Evolutionary conservation across 768 basidiomycete species (phyloP).

Genomic region (Epithele typhae): DNA sequence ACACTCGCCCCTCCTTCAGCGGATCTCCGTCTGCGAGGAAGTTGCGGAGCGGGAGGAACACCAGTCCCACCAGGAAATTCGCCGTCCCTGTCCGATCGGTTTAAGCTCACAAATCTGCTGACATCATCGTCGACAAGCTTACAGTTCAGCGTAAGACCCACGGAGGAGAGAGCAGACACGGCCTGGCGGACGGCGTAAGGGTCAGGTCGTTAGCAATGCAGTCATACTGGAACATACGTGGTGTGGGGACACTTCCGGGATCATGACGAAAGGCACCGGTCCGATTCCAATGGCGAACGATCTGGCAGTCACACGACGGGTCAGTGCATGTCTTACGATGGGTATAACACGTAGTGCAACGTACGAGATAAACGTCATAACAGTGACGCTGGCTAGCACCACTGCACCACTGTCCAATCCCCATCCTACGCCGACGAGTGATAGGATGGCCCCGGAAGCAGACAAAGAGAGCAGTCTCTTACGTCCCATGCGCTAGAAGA

Average conservation of each 20-base stretch:
- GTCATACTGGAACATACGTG: constrained; percentile 45
- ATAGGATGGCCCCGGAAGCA: constrained; percentile 57
- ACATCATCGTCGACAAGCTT: too few relatives aligned
- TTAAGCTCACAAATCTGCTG: too few relatives aligned
- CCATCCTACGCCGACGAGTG: constrained; percentile 63
- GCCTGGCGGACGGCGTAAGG: constrained; percentile 39
- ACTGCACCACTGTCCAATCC: constrained; percentile 62
- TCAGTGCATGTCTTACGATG: not conserved
- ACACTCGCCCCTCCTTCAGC: constrained; percentile 78
- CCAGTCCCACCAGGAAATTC: constrained; percentile 81
- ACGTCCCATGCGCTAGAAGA: constrained; percentile 62
- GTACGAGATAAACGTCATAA: constrained; percentile 78
- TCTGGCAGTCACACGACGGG: constrained; percentile 31
- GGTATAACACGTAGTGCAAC: constrained; percentile 20
- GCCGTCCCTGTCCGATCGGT: constrained; percentile 78
- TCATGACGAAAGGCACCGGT: constrained; percentile 89
- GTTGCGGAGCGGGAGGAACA: constrained; percentile 83
- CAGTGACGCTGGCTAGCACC: constrained; percentile 64
- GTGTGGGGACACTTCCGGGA: constrained; percentile 82
- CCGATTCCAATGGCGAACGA: constrained; percentile 90
- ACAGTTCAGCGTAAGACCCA: constrained; percentile 73
- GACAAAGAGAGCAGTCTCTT: constrained; percentile 66
- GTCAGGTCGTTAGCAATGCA: too few relatives aligned
- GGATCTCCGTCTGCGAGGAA: constrained; percentile 56
- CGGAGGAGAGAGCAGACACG: constrained; percentile 75